Evolutionary conservation across 2,329 filamentous ascomycete genomes (phyloP).

Genomic region (Chrysoporthe puriensis): DNA sequence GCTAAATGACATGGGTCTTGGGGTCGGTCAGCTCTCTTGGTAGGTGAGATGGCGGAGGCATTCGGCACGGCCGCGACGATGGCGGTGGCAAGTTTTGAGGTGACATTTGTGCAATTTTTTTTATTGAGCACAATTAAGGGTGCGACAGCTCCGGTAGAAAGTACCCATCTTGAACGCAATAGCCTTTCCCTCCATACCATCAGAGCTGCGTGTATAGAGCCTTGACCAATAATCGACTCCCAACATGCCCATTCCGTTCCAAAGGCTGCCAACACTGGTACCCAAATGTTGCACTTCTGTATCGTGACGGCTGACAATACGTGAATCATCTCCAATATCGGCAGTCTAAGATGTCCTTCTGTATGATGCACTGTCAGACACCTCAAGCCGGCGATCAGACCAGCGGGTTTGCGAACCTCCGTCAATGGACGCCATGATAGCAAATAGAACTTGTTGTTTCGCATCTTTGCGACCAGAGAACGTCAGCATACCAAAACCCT

Average conservation of each 20-base stretch:
- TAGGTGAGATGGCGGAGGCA: not conserved
- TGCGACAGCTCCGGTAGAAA: not conserved
- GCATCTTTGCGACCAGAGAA: conserved; percentile 8
- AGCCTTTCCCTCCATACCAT: not conserved
- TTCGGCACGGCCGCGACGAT: not conserved
- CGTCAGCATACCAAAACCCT: not conserved
- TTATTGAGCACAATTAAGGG: too few relatives aligned
- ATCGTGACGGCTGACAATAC: not conserved
- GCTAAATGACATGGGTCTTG: not conserved
- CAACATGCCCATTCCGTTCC: not conserved
- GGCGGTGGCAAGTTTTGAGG: not conserved
- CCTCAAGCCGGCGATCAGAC: not conserved
- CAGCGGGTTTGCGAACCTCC: conserved; percentile 3
- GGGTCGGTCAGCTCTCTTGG: not conserved
- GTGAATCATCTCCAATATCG: conserved; percentile 10
- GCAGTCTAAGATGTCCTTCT: conserved; percentile 19
- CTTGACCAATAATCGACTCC: not conserved
- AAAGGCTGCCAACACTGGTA: not conserved
- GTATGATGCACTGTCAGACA: conserved; percentile 9
- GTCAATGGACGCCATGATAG: conserved; percentile 11
- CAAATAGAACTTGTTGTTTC: conserved; percentile 22
- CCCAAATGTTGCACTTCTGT: not conserved
- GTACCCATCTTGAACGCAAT: not conserved
- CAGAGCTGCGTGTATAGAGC: not conserved
- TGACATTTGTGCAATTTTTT: not conserved